phyloP scores from a whole-genome alignment of 129 eudicot genomes.

The Kitagawia praeruptora region DNA sequence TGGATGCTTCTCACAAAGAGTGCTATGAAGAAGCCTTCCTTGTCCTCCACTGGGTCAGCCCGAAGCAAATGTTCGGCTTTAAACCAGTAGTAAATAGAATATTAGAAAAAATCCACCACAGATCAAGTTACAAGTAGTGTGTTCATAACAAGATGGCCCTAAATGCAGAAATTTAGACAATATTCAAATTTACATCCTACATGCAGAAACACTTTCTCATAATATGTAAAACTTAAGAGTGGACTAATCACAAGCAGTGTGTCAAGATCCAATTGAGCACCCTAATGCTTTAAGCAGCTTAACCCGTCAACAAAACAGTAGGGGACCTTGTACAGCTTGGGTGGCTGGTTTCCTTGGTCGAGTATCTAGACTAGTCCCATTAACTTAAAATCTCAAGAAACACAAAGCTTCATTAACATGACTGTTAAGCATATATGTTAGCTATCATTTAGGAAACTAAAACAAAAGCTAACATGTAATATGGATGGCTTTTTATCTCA shows the following conservation, averaged over 20 bases:
- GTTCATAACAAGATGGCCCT: no score
- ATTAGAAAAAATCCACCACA: not conserved
- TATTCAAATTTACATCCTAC: not conserved
- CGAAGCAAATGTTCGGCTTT: slow-evolving; percentile 76
- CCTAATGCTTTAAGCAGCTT: not conserved
- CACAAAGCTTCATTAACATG: not conserved
- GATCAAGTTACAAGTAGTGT: not conserved
- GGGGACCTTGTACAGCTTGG: not conserved
- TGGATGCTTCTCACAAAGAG: slow-evolving; percentile 45
- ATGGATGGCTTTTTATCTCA: not conserved
- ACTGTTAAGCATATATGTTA: not conserved
- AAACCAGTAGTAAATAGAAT: slow-evolving; percentile 2
- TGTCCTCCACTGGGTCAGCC: slow-evolving; percentile 61
- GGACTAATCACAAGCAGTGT: not conserved
- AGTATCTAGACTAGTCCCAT: not conserved
- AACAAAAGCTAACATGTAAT: not conserved
- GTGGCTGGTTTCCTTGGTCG: not conserved
- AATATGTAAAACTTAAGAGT: not conserved
- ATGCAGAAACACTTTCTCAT: not conserved
- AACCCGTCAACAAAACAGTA: not conserved
- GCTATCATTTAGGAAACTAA: not conserved
- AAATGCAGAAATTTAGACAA: not conserved
- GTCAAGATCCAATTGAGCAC: not conserved
- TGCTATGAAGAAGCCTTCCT: slow-evolving; percentile 95
- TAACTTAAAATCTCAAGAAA: not conserved